Evolutionary conservation across 2,329 filamentous ascomycete species (phyloP).

Genomic region (Aspergillaceae sp.): DNA sequence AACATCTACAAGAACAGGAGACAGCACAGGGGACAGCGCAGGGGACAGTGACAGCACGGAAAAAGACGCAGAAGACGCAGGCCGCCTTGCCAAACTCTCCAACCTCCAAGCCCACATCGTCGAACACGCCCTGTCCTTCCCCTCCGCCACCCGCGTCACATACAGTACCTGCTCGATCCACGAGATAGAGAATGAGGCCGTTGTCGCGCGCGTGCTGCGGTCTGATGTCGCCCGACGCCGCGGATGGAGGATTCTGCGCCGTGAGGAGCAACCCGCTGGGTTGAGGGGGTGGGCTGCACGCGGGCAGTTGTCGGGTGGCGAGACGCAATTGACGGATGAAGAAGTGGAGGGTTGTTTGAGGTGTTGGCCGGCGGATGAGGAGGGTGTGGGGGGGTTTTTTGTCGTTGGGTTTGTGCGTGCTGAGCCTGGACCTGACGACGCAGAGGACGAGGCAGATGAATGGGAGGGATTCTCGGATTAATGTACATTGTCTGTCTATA

Average conservation of each 20-base stretch:
- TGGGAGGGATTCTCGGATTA: constrained; percentile 39
- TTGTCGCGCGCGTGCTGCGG: constrained; percentile 62
- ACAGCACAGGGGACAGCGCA: constrained; percentile 19
- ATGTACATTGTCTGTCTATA: neutral
- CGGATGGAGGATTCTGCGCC: constrained; percentile 69
- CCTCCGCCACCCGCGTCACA: constrained; percentile 63
- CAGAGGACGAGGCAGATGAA: constrained; percentile 30
- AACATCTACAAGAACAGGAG: constrained; percentile 8
- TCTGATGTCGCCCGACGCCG: constrained; percentile 56
- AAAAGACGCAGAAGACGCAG: constrained; percentile 23
- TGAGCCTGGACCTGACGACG: constrained; percentile 15
- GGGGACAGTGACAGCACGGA: no score
- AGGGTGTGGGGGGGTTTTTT: constrained; percentile 92
- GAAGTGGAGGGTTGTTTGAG: constrained; percentile 65
- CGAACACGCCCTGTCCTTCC: constrained; percentile 75
- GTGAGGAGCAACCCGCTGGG: constrained; percentile 66
- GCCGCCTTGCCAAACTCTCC: constrained; percentile 64
- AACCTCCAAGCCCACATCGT: constrained; percentile 75
- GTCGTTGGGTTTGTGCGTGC: constrained; percentile 75
- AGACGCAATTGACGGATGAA: constrained; percentile 36
- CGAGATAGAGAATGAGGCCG: constrained; percentile 76
- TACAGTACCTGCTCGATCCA: constrained; percentile 94
- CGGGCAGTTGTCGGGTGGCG: no score
- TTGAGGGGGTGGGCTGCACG: constrained; percentile 57
- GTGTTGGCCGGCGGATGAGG: constrained; percentile 69